Conservation (phyloP, 305 asterid genomes). For the Solanum hybrid region DNA sequence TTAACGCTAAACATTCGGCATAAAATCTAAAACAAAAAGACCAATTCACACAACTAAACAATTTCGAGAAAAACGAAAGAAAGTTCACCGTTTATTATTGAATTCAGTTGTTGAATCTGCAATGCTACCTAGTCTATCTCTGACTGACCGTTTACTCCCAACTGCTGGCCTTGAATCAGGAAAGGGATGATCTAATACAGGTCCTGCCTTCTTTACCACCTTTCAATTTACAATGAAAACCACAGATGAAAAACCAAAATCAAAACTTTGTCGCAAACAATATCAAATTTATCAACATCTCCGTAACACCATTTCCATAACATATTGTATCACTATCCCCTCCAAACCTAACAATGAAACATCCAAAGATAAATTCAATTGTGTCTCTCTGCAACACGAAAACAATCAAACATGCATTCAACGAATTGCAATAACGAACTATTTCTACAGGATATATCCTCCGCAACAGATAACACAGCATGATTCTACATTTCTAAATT, state of each 20-base stretch:
- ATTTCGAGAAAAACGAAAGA: not conserved
- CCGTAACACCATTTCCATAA: not conserved
- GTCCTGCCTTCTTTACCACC: slow-evolving; percentile 70
- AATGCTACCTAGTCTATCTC: slow-evolving; percentile 68
- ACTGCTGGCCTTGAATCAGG: slow-evolving; percentile 23
- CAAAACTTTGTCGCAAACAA: not conserved
- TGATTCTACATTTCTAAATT: not conserved
- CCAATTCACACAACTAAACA: not conserved
- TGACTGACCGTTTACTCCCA: slow-evolving; percentile 68
- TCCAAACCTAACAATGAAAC: not conserved
- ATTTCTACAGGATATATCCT: not conserved
- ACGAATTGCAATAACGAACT: not conserved
- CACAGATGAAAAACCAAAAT: not conserved
- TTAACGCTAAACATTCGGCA: not conserved
- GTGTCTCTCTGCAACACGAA: not conserved
- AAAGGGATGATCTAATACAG: slow-evolving; percentile 23
- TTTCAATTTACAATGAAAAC: slow-evolving; percentile 9
- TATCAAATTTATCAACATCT: not conserved
- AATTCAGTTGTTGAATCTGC: slow-evolving; percentile 38
- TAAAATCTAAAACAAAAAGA: not conserved
- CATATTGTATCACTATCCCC: not conserved
- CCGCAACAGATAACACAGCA: not conserved
- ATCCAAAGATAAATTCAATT: not conserved
- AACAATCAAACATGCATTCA: not conserved
- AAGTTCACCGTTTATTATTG: slow-evolving; percentile 54